Base-by-base conservation (phyloP, 2,329 filamentous ascomycete genomes). In the Verticillium albo-atrum region DNA sequence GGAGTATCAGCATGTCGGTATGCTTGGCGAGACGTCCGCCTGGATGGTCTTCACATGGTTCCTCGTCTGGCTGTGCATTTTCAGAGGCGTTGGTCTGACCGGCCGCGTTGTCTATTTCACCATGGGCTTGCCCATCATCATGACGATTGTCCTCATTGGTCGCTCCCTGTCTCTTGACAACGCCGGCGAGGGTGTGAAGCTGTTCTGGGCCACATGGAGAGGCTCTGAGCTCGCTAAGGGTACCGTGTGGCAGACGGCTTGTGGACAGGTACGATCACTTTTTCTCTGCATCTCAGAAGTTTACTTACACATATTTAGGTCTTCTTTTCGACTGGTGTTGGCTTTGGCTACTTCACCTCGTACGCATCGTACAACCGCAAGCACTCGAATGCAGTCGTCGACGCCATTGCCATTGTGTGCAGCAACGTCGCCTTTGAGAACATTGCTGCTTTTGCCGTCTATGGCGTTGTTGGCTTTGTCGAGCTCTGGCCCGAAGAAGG, bases 21-120 rank as follows among this genome's bases (percentile, higher is more conserved):
- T 86, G 3, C 70, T 85, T 9, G 82, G 81, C 6, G 83, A 86
- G 66, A 85, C 82, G 0, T 81, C 83, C 3, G 83, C 79, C 12
- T 86, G 83, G 83, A 62, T 37, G 35, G 75, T 77, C 20, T 86
- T 86, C 64, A 79, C 82, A 60, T 84, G 83, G 82, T 83, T 86
- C 66, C 68, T 85, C 1, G 78, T 86, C 64, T 85, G 82, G 81
- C 64, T 86, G 47, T 83, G 79, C 63, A 84, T 87, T 64, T 84
- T 85, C 69, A 79, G 82, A 35, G 80, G 84, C 6, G 82, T 86
- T 23, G 81, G 82, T 0, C 68, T 84, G 61, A 85, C 83, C 2
- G 83, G 83, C 2, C 77, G 82, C 6, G 83, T 84, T 10, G 82
- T 85, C 5, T 86, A 85, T 71, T 83, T 83, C 68, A 85, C 82